These are phyloP conservation scores for Glomus cerebriforme DNA, from an alignment of 192 early-diverging fungal genomes.

Conservation along the genomic window DNA sequence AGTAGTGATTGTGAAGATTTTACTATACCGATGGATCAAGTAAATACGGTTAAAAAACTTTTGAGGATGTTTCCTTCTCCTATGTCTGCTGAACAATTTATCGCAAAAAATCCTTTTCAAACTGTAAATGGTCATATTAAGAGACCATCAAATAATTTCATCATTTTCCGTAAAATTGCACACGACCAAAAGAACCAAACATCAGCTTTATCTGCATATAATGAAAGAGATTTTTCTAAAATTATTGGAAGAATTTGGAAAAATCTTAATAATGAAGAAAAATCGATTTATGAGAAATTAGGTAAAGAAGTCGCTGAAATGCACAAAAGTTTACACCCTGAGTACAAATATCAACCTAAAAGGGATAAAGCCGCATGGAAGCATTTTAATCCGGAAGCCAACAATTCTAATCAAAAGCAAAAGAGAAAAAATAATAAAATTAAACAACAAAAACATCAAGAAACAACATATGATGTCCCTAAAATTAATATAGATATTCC, in stretches of 20 bases:
- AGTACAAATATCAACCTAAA: conserved; percentile 10
- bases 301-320: neutral
- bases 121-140: neutral
- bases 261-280: neutral
- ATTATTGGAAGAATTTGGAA: neutral
- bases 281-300: neutral
- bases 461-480: neutral
- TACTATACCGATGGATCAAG: neutral
- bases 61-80: neutral
- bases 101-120: neutral
- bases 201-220: neutral
- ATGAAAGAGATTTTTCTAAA: neutral
- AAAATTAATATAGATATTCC: neutral
- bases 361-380: neutral
- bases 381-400: neutral
- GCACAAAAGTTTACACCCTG: neutral
- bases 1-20: neutral
- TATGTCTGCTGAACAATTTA: neutral
- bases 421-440: neutral
- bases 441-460: neutral
- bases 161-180: neutral
- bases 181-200: neutral
- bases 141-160: conserved; percentile 1
- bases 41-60: neutral
- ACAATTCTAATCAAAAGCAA: neutral